Evolutionary conservation across 345 rosid species (phyloP).

Genomic region (Eucalyptus sp.): DNA sequence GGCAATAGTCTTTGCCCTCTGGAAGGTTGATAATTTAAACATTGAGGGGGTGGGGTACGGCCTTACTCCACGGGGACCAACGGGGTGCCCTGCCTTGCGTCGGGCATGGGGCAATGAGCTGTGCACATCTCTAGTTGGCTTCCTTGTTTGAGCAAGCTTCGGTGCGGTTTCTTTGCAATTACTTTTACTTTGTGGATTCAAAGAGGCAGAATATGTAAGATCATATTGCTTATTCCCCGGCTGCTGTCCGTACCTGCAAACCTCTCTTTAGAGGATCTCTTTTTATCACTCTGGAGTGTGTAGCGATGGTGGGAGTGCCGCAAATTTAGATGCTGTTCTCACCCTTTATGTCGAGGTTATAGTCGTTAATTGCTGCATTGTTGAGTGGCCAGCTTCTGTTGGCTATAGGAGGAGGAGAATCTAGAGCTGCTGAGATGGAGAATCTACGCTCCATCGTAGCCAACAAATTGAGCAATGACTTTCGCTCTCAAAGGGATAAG

Average conservation of each 20-base stretch:
- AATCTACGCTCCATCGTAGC: constrained; percentile 51
- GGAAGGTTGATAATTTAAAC: background rate
- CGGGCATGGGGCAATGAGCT: background rate
- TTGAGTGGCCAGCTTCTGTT: background rate
- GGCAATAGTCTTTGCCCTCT: background rate
- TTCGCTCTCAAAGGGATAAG: constrained; percentile 54
- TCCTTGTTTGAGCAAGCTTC: background rate
- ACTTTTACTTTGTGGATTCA: background rate
- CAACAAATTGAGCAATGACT: constrained; percentile 40
- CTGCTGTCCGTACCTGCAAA: background rate
- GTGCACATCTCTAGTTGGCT: background rate
- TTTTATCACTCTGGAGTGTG: background rate
- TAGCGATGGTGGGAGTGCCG: background rate
- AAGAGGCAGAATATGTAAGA: background rate
- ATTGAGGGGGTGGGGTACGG: background rate
- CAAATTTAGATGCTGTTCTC: background rate
- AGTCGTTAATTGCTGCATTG: background rate
- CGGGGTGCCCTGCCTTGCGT: background rate
- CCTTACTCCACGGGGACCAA: background rate
- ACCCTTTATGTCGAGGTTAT: background rate
- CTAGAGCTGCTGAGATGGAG: constrained; percentile 62
- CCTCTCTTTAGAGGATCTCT: background rate
- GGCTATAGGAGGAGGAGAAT: constrained; percentile 7
- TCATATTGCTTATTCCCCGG: background rate
- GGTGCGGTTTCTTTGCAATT: background rate